phyloP scores from a whole-genome alignment of 2,329 filamentous ascomycete species.

The Parastagonospora nodorum region DNA sequence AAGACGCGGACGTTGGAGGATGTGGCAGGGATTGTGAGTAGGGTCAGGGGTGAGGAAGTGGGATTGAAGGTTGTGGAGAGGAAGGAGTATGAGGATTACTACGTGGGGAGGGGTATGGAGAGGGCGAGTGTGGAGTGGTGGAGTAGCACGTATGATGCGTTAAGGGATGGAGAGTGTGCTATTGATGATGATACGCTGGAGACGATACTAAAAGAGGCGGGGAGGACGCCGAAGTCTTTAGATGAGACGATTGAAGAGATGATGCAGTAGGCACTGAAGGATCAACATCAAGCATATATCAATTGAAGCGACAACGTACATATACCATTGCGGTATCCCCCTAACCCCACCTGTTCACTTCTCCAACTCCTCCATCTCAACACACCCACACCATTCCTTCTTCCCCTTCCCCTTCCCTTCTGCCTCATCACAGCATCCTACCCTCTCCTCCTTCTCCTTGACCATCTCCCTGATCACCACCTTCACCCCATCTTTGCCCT shows the following conservation, averaged over 20 bases:
- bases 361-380: too few relatives aligned
- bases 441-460: too few relatives aligned
- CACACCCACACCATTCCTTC: too few relatives aligned
- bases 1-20: conserved; percentile 32
- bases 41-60: conserved; percentile 33
- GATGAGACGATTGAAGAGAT: conserved; percentile 50
- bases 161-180: conserved; percentile 50
- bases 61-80: conserved; percentile 43
- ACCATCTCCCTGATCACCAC: too few relatives aligned
- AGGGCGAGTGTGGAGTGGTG: conserved; percentile 52
- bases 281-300: background rate
- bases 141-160: conserved; percentile 52
- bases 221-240: conserved; percentile 43
- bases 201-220: conserved; percentile 42
- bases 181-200: conserved; percentile 51
- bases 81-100: conserved; percentile 50
- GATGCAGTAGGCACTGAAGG: conserved; percentile 22
- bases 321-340: too few relatives aligned
- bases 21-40: conserved; percentile 38
- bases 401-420: too few relatives aligned
- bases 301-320: too few relatives aligned
- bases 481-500: too few relatives aligned
- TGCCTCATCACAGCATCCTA: too few relatives aligned
- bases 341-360: too few relatives aligned
- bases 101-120: conserved; percentile 46